Percentiles rank a stretch among this genome's conserved stretches.
These are phyloP conservation scores for Miscanthus sacchariflorus DNA, from an alignment of 202 grass and related monocot species.

Conservation along the genomic window DNA sequence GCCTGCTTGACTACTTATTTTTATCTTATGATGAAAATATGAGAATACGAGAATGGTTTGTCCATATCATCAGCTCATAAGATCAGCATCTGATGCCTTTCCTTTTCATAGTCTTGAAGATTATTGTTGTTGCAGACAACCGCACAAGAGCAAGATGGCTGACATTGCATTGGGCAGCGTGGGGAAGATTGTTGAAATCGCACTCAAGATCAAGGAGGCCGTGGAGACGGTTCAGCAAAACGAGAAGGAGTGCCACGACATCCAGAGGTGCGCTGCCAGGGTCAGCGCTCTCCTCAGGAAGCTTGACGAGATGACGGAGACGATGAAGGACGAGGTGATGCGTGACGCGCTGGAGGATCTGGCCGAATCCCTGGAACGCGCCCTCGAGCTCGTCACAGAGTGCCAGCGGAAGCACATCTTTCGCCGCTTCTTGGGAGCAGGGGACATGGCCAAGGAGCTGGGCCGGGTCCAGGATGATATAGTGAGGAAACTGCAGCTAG, in stretches of 20 bases:
- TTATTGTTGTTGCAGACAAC: too few relatives aligned
- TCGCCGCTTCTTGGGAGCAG: background rate
- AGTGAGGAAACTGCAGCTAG: background rate
- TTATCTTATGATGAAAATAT: too few relatives aligned
- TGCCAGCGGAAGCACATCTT: background rate
- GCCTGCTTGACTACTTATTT: too few relatives aligned
- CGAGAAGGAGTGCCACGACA: background rate
- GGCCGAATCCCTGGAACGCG: background rate
- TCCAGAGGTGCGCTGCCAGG: background rate
- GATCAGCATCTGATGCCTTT: too few relatives aligned
- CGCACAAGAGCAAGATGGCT: background rate
- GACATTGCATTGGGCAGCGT: too few relatives aligned
- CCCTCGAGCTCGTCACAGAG: background rate
- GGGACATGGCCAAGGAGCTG: background rate
- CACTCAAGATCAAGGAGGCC: background rate
- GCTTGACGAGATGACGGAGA: background rate
- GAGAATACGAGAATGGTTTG: too few relatives aligned
- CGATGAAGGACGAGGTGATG: background rate
- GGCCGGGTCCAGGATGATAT: background rate
- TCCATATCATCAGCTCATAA: too few relatives aligned
- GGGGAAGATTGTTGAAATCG: background rate
- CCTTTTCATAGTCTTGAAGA: too few relatives aligned
- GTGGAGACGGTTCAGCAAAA: background rate
- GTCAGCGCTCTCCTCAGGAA: background rate
- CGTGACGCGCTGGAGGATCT: background rate